Evolutionary conservation across 140 eudicot genomes (phyloP).

Genomic region (Anethum foeniculum): DNA sequence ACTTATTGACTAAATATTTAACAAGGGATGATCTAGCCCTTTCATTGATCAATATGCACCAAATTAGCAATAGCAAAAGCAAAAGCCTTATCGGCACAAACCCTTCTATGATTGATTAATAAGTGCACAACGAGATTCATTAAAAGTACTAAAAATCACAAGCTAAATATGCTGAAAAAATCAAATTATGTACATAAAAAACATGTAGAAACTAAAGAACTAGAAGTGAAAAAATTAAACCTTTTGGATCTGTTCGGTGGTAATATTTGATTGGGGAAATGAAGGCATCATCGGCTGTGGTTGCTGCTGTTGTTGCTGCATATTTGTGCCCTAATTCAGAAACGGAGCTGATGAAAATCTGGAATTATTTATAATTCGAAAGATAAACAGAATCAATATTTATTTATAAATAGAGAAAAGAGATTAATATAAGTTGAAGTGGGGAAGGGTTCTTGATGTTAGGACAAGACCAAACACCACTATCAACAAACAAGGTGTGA

Average conservation of each 20-base stretch:
- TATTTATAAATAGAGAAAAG: not conserved
- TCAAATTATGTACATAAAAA: not conserved
- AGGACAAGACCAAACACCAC: not conserved
- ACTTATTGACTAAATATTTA: too few relatives aligned
- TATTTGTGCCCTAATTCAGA: slow-evolving; percentile 13
- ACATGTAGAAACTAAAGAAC: not conserved
- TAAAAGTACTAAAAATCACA: not conserved
- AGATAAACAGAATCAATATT: not conserved
- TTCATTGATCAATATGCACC: not conserved
- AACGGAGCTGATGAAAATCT: not conserved
- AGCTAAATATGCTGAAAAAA: not conserved
- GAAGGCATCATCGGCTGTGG: slow-evolving; percentile 63
- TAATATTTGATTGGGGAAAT: slow-evolving; percentile 67
- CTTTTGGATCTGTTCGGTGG: slow-evolving; percentile 97
- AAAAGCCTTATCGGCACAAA: not conserved
- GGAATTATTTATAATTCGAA: not conserved
- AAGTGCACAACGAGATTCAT: not conserved
- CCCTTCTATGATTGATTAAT: not conserved
- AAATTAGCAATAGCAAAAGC: not conserved
- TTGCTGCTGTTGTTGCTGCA: slow-evolving; percentile 41
- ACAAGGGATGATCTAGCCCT: not conserved
- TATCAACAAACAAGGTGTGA: not conserved
- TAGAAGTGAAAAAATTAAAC: slow-evolving; percentile 15
- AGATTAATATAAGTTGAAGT: not conserved
- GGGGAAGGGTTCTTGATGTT: not conserved